Base-by-base conservation (phyloP, 2,329 filamentous ascomycete species). In the Apiospora pterosperma region DNA sequence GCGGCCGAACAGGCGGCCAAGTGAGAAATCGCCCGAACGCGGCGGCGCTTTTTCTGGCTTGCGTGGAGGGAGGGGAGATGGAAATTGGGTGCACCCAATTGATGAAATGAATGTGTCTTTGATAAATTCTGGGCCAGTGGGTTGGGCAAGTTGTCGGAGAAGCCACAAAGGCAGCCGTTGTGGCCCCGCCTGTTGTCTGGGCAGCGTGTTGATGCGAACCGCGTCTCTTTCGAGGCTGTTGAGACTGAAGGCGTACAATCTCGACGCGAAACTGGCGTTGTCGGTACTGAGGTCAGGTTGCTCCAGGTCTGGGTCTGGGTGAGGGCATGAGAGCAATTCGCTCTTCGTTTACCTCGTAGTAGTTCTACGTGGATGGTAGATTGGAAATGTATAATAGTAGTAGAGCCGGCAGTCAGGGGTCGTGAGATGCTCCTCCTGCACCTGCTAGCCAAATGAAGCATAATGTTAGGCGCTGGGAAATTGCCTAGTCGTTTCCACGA, bases 1-100 rank as follows among this genome's bases (percentile, higher is more conserved):
- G 63, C 64, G 67, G 70, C 73, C 73, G 71, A 63, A 67, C 67
- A 59, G 64, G 70, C 71, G 71, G 68, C 72, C 67, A 64, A 64
- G 65, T 42, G 59, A 25, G 61, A 23, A 65, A 66, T 65, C 65
- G 62, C 64, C 62, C 65, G 67, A 65, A 21, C 21, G 65, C 55
- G 65, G 67, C 48, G 25, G 63, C 39, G 36, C 23, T 25, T 58
- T 34, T 34, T 25, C 48, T 55, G 48, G 48, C 48, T 12, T 11
- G 48, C 48, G 48, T 55, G 16, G n/a, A 16, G n/a, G n/a, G n/a
- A n/a, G n/a, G n/a, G 48, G 25, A 5, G 7, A n/a, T 55, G 28
- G 48, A 8, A 10, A 19, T n/a, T 5, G 25, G 25, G 19, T 34
- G 1, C n/a, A 55, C 48, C 19, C 48, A 55, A 55, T 55, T 55